A percentile compares a stretch with the other conserved stretches of the same genome.
Evolutionary conservation across 495 filamentous ascomycete genomes (phyloP).

Genomic region (Penicillium salamii): DNA sequence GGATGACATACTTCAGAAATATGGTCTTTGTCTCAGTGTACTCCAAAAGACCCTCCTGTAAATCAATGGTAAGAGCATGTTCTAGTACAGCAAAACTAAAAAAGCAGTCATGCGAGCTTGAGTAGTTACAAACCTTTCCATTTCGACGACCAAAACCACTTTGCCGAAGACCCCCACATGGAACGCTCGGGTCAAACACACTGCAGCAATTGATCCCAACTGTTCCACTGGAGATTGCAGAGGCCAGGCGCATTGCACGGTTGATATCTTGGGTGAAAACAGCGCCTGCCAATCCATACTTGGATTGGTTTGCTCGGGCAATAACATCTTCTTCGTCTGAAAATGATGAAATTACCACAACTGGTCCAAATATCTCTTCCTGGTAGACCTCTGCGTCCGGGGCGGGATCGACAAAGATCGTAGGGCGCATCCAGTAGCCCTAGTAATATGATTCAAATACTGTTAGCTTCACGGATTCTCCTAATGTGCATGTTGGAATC

Average conservation of each 20-base stretch:
- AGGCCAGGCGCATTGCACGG: conserved; percentile 40
- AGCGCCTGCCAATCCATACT: conserved; percentile 48
- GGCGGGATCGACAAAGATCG: conserved; percentile 77
- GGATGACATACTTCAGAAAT: too few species aligned
- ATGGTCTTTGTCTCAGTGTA: too few species aligned
- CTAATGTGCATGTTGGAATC: conserved; percentile 27
- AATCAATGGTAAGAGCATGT: too few species aligned
- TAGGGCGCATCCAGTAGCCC: conserved; percentile 87
- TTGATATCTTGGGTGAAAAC: conserved; percentile 48
- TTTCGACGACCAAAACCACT: conserved; percentile 43
- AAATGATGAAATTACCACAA: conserved; percentile 82
- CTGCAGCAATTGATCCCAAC: conserved; percentile 48
- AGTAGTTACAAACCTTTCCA: conserved; percentile 21
- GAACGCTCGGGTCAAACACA: conserved; percentile 24
- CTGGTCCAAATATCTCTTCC: conserved; percentile 90
- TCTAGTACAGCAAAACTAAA: too few species aligned
- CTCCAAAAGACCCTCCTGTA: too few species aligned
- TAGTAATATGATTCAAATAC: too few species aligned
- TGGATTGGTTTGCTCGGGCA: conserved; percentile 64
- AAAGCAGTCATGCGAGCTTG: too few species aligned
- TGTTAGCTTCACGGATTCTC: not conserved
- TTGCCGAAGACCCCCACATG: conserved; percentile 48
- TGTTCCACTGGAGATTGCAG: conserved; percentile 42
- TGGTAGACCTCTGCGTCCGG: conserved; percentile 84
- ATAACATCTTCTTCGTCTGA: conserved; percentile 71